A percentile compares a stretch with the other conserved stretches of the same genome.
phyloP scores from a whole-genome alignment of 2,329 filamentous ascomycete genomes.

The Sclerotinia subarctica region DNA sequence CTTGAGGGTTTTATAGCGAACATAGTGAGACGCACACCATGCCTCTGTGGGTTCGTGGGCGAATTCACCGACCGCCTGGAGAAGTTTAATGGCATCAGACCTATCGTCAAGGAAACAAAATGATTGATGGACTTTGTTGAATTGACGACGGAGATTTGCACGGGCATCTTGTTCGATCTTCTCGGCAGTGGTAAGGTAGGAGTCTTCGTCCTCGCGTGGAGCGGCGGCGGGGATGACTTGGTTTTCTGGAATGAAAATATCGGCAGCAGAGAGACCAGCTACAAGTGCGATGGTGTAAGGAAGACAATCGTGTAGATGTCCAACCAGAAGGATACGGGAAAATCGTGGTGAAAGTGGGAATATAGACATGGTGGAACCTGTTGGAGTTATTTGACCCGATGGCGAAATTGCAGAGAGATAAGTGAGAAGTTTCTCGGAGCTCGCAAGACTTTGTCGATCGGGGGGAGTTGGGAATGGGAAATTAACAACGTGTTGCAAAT shows the following conservation, averaged over 20 bases:
- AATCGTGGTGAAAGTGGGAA: slow-evolving; percentile 91
- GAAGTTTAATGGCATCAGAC: slow-evolving; percentile 84
- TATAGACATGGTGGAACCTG: slow-evolving; percentile 78
- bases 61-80: slow-evolving; percentile 86
- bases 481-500: slow-evolving; percentile 82
- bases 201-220: slow-evolving; percentile 47
- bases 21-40: slow-evolving; percentile 81
- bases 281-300: slow-evolving; percentile 86
- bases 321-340: slow-evolving; percentile 86
- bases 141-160: slow-evolving; percentile 58
- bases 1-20: slow-evolving; percentile 80
- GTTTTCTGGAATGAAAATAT: slow-evolving; percentile 80
- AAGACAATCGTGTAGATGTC: slow-evolving; percentile 76
- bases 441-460: slow-evolving; percentile 68
- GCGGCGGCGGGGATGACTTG: slow-evolving; percentile 64
- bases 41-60: slow-evolving; percentile 67
- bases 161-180: slow-evolving; percentile 68
- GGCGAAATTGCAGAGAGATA: slow-evolving; percentile 78
- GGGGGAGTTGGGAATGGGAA: slow-evolving; percentile 96
- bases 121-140: slow-evolving; percentile 70
- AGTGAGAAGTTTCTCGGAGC: slow-evolving; percentile 80
- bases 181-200: slow-evolving; percentile 61
- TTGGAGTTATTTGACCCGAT: slow-evolving; percentile 71
- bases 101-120: slow-evolving; percentile 79
- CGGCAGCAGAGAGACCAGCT: slow-evolving; percentile 80